Evolutionary conservation across 192 early-diverging fungal species (phyloP).

Genomic region (Irineochytrium annulatum): DNA sequence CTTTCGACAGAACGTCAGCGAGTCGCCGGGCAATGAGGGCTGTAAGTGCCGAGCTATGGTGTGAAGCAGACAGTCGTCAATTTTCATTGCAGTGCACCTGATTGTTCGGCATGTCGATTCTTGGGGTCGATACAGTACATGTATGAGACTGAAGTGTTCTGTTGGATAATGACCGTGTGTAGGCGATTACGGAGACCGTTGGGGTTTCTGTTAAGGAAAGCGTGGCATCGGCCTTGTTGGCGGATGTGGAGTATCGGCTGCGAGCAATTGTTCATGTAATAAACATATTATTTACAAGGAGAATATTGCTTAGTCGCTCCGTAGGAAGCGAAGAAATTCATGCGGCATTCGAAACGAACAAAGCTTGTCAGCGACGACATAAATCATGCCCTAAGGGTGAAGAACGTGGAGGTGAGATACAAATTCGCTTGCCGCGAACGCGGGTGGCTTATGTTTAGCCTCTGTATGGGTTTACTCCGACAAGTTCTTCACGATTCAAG

Average conservation of each 20-base stretch:
- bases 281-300: background rate
- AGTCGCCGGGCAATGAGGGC: too few species aligned
- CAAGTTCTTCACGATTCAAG: constrained; percentile 68
- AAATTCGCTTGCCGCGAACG: too few species aligned
- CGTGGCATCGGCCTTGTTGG: constrained; percentile 74
- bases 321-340: constrained; percentile 92
- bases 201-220: constrained; percentile 86
- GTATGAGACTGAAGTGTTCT: background rate
- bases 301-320: background rate
- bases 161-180: background rate
- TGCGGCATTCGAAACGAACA: constrained; percentile 87
- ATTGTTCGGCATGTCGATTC: background rate
- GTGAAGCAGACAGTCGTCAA: background rate
- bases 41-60: too few species aligned
- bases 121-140: constrained; percentile 23
- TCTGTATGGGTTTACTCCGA: constrained; percentile 81
- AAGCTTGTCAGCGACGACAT: constrained; percentile 81
- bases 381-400: constrained; percentile 82
- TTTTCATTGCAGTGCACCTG: background rate
- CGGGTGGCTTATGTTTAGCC: too few species aligned
- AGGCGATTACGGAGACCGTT: constrained; percentile 72
- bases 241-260: constrained; percentile 93
- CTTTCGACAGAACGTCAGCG: too few species aligned
- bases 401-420: constrained; percentile 91
- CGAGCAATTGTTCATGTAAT: constrained; percentile 84